A percentile compares a stretch with the other conserved stretches of the same genome.
Evolutionary conservation across 306 rosid genomes (phyloP).

Genomic region (Cucurbita moschata): DNA sequence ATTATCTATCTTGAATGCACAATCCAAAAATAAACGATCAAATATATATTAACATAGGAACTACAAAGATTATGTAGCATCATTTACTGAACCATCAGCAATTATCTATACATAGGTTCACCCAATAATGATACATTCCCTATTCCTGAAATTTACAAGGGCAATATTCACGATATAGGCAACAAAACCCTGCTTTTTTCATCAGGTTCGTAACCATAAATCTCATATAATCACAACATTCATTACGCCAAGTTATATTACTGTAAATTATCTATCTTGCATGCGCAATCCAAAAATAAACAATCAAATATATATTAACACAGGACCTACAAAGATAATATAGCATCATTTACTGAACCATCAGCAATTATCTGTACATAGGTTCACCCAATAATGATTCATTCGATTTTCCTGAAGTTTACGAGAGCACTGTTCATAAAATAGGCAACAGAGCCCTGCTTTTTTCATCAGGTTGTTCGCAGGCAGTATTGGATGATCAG

Average conservation of each 20-base stretch:
- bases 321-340: background rate
- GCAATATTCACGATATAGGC: constrained; percentile 27
- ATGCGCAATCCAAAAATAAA: background rate
- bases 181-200: constrained; percentile 31
- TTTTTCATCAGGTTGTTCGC: constrained; percentile 11
- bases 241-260: background rate
- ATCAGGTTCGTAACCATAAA: constrained; percentile 11
- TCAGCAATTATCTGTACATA: constrained; percentile 21
- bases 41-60: background rate
- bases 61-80: constrained; percentile 17
- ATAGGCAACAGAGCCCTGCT: constrained; percentile 34
- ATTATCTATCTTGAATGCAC: background rate
- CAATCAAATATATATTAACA: background rate
- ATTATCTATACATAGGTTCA: constrained; percentile 37
- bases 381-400: constrained; percentile 71
- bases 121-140: constrained; percentile 39
- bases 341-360: constrained; percentile 59
- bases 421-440: constrained; percentile 33
- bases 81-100: constrained; percentile 54
- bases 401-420: constrained; percentile 32
- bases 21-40: background rate
- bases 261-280: background rate
- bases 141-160: constrained; percentile 44
- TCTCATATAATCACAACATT: background rate
- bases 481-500: background rate